Conservation (phyloP, 352 stramenopile species). For the Globisporangium heterothallicum region DNA sequence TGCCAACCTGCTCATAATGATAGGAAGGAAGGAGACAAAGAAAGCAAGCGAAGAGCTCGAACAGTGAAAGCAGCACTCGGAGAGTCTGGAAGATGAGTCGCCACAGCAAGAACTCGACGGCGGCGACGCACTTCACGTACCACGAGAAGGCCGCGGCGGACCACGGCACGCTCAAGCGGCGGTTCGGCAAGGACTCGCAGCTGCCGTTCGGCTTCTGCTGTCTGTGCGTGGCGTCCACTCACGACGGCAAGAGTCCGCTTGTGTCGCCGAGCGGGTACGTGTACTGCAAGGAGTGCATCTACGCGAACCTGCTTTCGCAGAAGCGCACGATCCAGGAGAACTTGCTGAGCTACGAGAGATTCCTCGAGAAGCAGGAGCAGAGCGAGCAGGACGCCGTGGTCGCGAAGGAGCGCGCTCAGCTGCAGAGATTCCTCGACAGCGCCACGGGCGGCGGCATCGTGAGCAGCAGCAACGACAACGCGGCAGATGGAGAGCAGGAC, state of each 20-base stretch:
- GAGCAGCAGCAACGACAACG: constrained; percentile 1
- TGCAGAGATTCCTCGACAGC: constrained; percentile 49
- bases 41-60: not conserved
- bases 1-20: not conserved
- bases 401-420: constrained; percentile 40
- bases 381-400: constrained; percentile 43
- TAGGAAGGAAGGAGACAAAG: not conserved
- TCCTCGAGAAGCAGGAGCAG: constrained; percentile 41
- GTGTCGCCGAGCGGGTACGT: constrained; percentile 67
- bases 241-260: constrained; percentile 49
- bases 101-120: constrained; percentile 87
- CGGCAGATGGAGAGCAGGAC: not conserved
- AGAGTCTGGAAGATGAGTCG: constrained; percentile 40
- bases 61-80: not conserved
- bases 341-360: constrained; percentile 52
- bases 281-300: constrained; percentile 88
- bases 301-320: constrained; percentile 77
- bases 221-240: constrained; percentile 61
- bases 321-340: constrained; percentile 80
- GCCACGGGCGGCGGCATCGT: constrained; percentile 15
- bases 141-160: constrained; percentile 64
- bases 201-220: constrained; percentile 73
- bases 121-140: constrained; percentile 86
- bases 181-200: constrained; percentile 78
- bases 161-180: constrained; percentile 79